Conservation (phyloP, 768 basidiomycete species). For the Tephrocybe rancida region DNA sequence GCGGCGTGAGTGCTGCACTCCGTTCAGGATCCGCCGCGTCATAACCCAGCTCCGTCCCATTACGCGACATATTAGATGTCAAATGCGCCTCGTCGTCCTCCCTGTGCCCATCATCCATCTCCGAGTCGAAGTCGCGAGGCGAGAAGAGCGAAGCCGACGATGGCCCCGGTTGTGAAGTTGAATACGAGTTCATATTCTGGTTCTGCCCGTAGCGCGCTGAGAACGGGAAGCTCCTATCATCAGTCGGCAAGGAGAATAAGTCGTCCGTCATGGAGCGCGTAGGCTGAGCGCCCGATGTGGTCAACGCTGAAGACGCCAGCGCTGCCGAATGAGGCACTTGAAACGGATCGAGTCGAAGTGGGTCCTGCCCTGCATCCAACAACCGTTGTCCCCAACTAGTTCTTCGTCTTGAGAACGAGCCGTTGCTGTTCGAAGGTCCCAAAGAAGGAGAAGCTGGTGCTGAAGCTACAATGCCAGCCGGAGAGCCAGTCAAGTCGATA, state of each 20-base stretch:
- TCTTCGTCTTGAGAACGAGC: slow-evolving; percentile 50
- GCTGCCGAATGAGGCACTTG: slow-evolving; percentile 24
- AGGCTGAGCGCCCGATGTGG: slow-evolving; percentile 21
- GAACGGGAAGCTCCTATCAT: slow-evolving; percentile 36
- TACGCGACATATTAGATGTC: slow-evolving; percentile 52
- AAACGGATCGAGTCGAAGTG: slow-evolving; percentile 39
- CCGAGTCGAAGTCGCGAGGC: slow-evolving; percentile 33
- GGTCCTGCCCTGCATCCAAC: slow-evolving; percentile 48
- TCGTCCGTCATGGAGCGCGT: slow-evolving; percentile 36
- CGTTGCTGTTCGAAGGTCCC: slow-evolving; percentile 49
- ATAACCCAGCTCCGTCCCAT: slow-evolving; percentile 28
- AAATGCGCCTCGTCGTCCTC: slow-evolving; percentile 65
- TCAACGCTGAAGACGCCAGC: slow-evolving; percentile 13
- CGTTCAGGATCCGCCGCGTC: slow-evolving; percentile 52
- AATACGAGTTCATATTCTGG: slow-evolving; percentile 36
- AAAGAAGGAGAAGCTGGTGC: slow-evolving; percentile 59
- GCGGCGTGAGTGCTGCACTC: slow-evolving; percentile 40
- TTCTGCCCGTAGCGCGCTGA: slow-evolving; percentile 35
- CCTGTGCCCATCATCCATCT: slow-evolving; percentile 36
- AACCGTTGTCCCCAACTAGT: slow-evolving; percentile 57
- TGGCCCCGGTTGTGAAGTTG: slow-evolving; percentile 44
- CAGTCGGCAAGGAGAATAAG: slow-evolving; percentile 49
- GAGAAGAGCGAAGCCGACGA: slow-evolving; percentile 57
- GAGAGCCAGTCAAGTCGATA: slow-evolving; percentile 51
- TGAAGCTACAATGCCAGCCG: slow-evolving; percentile 42